These are phyloP conservation scores for Colletotrichum falcatum DNA, from an alignment of 2,329 filamentous ascomycete species.

Conservation along the genomic window DNA sequence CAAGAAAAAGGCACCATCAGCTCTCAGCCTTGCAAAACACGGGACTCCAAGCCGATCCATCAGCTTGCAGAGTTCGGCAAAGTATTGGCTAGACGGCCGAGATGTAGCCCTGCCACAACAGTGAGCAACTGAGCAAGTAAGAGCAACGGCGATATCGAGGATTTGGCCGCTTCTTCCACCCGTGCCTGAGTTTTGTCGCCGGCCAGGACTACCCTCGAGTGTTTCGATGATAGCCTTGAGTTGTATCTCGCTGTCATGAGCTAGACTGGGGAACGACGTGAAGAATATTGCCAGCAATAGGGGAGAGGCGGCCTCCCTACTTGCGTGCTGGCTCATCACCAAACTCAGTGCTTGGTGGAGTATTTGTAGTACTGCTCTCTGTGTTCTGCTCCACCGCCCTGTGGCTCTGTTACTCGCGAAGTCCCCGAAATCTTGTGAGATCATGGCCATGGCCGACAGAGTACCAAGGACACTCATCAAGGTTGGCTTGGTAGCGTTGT, in stretches of 20 bases:
- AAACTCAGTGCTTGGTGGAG: constrained; percentile 30
- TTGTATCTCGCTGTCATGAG: background rate
- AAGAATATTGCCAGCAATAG: constrained; percentile 34
- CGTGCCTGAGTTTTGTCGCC: background rate
- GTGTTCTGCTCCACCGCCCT: background rate
- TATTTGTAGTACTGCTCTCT: constrained; percentile 20
- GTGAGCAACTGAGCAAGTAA: constrained; percentile 61
- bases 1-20: constrained; percentile 63
- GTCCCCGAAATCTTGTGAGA: constrained; percentile 28
- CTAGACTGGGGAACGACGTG: background rate
- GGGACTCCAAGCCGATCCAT: constrained; percentile 52
- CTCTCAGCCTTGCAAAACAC: constrained; percentile 53
- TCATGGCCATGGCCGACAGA: constrained; percentile 46
- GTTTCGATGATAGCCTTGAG: constrained; percentile 1
- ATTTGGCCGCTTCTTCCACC: constrained; percentile 39
- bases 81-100: constrained; percentile 52
- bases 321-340: constrained; percentile 2
- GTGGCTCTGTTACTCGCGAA: background rate
- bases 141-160: constrained; percentile 51
- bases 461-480: constrained; percentile 49
- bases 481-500: constrained; percentile 21
- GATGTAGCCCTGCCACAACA: constrained; percentile 58
- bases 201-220: constrained; percentile 4
- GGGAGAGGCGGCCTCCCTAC: constrained; percentile 14
- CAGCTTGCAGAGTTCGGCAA: constrained; percentile 55